These are phyloP conservation scores for Strigomonas culicis DNA, from an alignment of 208 protist genomes.

Conservation along the genomic window DNA sequence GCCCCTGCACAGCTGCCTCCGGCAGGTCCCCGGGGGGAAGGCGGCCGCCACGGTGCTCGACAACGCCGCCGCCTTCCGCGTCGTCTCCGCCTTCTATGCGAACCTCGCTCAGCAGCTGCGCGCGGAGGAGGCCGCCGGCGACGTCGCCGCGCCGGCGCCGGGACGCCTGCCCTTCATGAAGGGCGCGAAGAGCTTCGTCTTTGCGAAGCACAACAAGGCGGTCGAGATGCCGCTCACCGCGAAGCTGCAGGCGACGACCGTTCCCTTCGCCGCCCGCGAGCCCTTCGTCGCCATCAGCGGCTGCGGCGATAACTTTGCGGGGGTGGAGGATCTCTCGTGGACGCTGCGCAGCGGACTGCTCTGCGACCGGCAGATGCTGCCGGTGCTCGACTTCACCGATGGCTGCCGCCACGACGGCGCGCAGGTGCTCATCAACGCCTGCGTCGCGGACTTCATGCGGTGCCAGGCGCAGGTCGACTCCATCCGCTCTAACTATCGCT, in stretches of 20 bases:
- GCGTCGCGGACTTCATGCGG: conserved; percentile 77
- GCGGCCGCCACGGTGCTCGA: conserved; percentile 29
- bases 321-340: conserved; percentile 74
- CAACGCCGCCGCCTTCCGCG: conserved; percentile 53
- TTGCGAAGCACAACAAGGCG: conserved; percentile 24
- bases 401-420: conserved; percentile 79
- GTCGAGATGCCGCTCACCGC: conserved; percentile 42
- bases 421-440: conserved; percentile 88
- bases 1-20: conserved; percentile 28
- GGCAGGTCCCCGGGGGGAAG: conserved; percentile 27
- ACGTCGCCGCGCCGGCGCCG: conserved; percentile 11
- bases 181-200: conserved; percentile 51
- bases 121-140: conserved; percentile 5
- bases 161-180: conserved; percentile 75
- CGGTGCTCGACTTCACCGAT: conserved; percentile 76
- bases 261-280: conserved; percentile 64
- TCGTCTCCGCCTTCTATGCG: conserved; percentile 80
- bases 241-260: conserved; percentile 41
- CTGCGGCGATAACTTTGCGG: conserved; percentile 76
- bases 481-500: conserved; percentile 73
- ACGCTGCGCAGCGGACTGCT: conserved; percentile 81
- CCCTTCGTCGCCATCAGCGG: conserved; percentile 86
- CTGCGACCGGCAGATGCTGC: conserved; percentile 78
- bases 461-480: conserved; percentile 83
- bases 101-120: conserved; percentile 43